Evolutionary conservation across 495 filamentous ascomycete genomes (phyloP).

Genomic region (Talaromyces adpressus): DNA sequence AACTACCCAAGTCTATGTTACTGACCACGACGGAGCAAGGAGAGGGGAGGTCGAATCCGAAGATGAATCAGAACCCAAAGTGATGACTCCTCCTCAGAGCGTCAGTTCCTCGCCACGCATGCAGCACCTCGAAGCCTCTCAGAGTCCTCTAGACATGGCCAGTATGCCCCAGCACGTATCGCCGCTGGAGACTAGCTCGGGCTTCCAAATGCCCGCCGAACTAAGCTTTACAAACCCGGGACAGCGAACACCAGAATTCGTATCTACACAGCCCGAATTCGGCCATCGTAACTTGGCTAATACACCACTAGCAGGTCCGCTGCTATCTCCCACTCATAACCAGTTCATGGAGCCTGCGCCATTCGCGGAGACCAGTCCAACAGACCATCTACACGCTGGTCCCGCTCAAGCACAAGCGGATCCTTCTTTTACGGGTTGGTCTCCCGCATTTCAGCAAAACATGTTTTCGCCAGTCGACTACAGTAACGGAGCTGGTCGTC

Average conservation of each 20-base stretch:
- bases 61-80: not conserved
- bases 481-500: slow-evolving; percentile 15
- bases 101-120: slow-evolving; percentile 21
- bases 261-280: slow-evolving; percentile 12
- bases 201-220: not conserved
- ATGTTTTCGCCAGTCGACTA: slow-evolving; percentile 34
- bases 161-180: not conserved
- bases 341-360: slow-evolving; percentile 16
- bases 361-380: slow-evolving; percentile 18
- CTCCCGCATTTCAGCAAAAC: slow-evolving; percentile 35
- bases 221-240: not conserved
- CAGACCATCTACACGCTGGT: slow-evolving; percentile 12
- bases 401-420: slow-evolving; percentile 20
- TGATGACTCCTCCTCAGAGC: slow-evolving; percentile 20
- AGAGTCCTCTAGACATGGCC: not conserved
- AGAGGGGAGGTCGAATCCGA: slow-evolving; percentile 5
- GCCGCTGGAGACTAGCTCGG: not conserved
- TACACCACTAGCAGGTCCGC: not conserved
- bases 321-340: slow-evolving; percentile 1
- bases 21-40: slow-evolving; percentile 6
- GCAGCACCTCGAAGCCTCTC: slow-evolving; percentile 15
- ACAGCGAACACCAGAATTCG: not conserved
- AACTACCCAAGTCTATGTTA: slow-evolving; percentile 29
- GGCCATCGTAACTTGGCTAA: slow-evolving; percentile 27
- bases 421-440: slow-evolving; percentile 25